Percentiles rank a stretch among this genome's conserved stretches.
Conservation (phyloP, 2,329 filamentous ascomycete species). For the Ophiostoma fasciatum region DNA sequence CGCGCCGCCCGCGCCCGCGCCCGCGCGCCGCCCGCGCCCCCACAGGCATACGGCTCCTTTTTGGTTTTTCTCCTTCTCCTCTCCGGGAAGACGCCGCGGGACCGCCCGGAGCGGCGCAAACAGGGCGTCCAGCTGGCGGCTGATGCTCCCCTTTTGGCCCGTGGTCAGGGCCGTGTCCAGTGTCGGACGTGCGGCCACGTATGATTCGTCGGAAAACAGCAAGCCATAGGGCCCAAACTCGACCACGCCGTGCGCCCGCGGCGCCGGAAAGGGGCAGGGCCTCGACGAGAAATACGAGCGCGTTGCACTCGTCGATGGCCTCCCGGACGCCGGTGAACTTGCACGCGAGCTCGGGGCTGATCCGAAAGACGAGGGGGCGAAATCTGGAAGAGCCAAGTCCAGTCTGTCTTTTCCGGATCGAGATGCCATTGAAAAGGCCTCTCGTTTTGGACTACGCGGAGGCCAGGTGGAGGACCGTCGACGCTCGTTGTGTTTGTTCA, state of each 20-base stretch:
- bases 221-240: not conserved
- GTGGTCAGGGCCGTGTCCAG: not conserved
- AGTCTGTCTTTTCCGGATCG: too few relatives aligned
- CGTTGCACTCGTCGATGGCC: not conserved
- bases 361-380: too few relatives aligned
- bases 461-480: too few relatives aligned
- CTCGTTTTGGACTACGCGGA: too few relatives aligned
- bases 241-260: not conserved
- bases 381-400: too few relatives aligned
- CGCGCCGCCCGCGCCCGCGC: conserved; percentile 21
- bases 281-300: not conserved
- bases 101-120: not conserved
- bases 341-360: not conserved
- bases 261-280: not conserved
- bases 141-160: not conserved
- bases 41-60: too few relatives aligned
- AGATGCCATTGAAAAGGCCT: too few relatives aligned
- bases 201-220: not conserved
- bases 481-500: too few relatives aligned
- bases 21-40: too few relatives aligned
- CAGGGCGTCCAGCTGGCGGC: not conserved
- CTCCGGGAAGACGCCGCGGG: not conserved
- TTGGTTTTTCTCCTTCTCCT: too few relatives aligned
- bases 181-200: not conserved
- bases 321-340: not conserved